Evolutionary conservation across 2,329 filamentous ascomycete species (phyloP), one percentile per base, ranked within the genome.

Genomic region (Aschersonia sp.): DNA sequence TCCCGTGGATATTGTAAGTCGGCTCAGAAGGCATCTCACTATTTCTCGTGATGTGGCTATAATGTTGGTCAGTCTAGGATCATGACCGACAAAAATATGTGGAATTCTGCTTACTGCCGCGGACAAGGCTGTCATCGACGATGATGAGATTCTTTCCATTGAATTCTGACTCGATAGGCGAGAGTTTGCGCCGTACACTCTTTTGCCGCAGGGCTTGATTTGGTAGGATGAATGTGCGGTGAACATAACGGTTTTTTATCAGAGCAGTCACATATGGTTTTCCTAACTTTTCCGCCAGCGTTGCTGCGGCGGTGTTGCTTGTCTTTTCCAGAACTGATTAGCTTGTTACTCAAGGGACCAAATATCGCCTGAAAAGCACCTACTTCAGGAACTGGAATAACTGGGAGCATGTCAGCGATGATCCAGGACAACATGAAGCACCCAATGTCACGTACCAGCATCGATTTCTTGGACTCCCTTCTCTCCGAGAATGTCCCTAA

Each of bases 41-140:
- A 38, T 38, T 12, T 38, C 35, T 38, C 35, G 7, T 38, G 35
- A 38, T 38, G 35, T 38, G 4, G 35, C 35, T 38, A 12, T 7
- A 6, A 46, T 29, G 30, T 10, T 31, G n/a, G 20, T 47, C 29
- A 35, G 46, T 32, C 7, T 7, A 44, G 32, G 20, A 5, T 1
- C 73, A 31, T 83, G 73, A 38, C 88, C 84, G 54, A 84, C 20
- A 20, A 29, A 38, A 12, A 38, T 7, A 38, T 38, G 35, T 44
- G n/a, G 43, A 31, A 31, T 9, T 31, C 28, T 45, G 38, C 44
- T 35, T 31, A 45, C 32, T 46, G 32, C 48, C 89, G 40, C 89
- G 78, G 4, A 95, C 89, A 50, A 95, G 88, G 56, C 81, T 87
- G 66, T 96, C 91, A 56, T 96, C 91, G 1, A 96, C 85, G 1